Evolutionary conservation across 148 eudicot genomes (phyloP), one percentile per base, ranked within the genome.

Genomic region (Silene uniflora): DNA sequence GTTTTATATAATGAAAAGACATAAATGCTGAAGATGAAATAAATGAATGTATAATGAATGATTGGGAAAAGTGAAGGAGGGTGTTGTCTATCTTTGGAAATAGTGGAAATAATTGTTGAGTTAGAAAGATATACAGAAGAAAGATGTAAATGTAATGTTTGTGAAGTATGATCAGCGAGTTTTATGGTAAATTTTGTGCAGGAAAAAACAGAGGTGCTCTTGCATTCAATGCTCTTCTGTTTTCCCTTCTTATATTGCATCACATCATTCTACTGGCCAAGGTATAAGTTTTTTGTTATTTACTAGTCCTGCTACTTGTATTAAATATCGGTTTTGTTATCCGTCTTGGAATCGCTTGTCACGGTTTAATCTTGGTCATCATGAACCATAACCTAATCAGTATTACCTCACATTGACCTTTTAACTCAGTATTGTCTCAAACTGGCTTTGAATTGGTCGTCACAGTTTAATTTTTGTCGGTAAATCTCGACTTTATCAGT

Each of bases 221-320:
- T 76, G 73, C 76, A 80, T 71, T 80, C 27, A 80, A 80, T 76
- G 79, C 71, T 24, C 12, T 46, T 66, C 35, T n/a, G 4, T 35
- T 46, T 44, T 47, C 67, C 73, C 54, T 74, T 65, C 14, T 17
- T 10, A 29, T 25, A 35, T 13, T 27, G 56, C 62, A 65, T 72
- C 42, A 71, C 80, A 72, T 81, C 80, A 81, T 76, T 72, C 73
- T 67, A 76, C 39, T 56, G 24, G 59, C 47, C 56, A 52, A 52
- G 56, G 56, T 52, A 1, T 49, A 49, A 49, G 56, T 52, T 52
- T 52, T 52, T 52, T 52, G 56, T 52, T 52, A 52, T 52, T 52
- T 52, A 52, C 56, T 52, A 52, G 3, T 52, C 56, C 0, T 52
- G 56, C 2, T 13, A 11, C 56, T 13, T 13, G 17, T 52, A 52